Conservation (phyloP, 805 yeast genomes). For the Monosporozyma aquatica region DNA sequence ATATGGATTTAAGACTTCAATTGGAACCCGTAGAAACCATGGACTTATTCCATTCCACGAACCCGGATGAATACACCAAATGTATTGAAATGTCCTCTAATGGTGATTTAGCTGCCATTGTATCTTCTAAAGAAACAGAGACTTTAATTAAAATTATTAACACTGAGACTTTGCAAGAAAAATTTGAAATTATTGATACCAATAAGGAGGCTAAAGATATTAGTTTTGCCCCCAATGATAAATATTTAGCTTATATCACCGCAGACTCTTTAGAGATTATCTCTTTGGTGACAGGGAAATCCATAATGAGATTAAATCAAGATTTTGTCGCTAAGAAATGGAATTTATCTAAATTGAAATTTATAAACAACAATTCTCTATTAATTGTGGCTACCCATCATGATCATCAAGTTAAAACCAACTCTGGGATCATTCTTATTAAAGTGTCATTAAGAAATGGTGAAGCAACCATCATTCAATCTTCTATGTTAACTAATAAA, state of each 20-base stretch:
- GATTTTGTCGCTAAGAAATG: slow-evolving; percentile 26
- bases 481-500: slow-evolving; percentile 25
- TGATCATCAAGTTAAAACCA: background rate
- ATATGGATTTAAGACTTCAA: slow-evolving; percentile 36
- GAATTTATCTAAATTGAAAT: slow-evolving; percentile 30
- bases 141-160: slow-evolving; percentile 53
- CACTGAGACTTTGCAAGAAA: slow-evolving; percentile 43
- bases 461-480: slow-evolving; percentile 16
- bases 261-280: slow-evolving; percentile 39
- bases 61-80: slow-evolving; percentile 53
- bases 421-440: slow-evolving; percentile 33
- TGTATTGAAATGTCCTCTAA: slow-evolving; percentile 46
- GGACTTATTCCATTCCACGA: slow-evolving; percentile 42
- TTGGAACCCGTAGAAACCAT: slow-evolving; percentile 50
- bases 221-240: slow-evolving; percentile 57
- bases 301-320: slow-evolving; percentile 23
- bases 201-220: slow-evolving; percentile 52
- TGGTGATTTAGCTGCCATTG: slow-evolving; percentile 52
- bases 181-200: slow-evolving; percentile 41
- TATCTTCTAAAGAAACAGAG: slow-evolving; percentile 53
- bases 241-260: slow-evolving; percentile 55
- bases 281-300: slow-evolving; percentile 34
- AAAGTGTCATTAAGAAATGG: slow-evolving; percentile 24
- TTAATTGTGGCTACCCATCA: slow-evolving; percentile 34
- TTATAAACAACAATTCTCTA: slow-evolving; percentile 28